Evolutionary conservation across 192 early-diverging fungal species (phyloP), one percentile per base, ranked within the genome.

Genomic region (Podochytrium sp.): DNA sequence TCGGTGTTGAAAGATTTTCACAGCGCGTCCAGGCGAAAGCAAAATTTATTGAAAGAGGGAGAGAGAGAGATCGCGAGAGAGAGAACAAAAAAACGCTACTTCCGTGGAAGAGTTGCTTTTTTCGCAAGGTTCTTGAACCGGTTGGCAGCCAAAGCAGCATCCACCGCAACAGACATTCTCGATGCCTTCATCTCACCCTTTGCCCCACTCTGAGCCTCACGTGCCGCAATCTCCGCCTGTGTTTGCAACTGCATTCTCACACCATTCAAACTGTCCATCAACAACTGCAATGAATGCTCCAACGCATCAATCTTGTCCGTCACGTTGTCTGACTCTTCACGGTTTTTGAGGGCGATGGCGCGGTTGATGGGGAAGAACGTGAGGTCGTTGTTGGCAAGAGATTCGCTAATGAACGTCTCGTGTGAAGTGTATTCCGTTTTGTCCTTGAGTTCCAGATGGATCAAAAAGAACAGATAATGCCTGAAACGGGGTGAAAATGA

Each of bases 381-480:
- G 0, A 80, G 37, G 37, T 80, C 75, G 27, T 80, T 56, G 32
- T 78, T 53, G 2, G 32, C 69, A 2, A 80, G 61, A 2, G 52
- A 74, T 64, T 80, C 79, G 5, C 71, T 43, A 30, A 80, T 58
- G 55, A 66, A 80, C 14, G 79, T 74, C 57, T 80, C 79, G 59
- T 80, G 79, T 7, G 79, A 80, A 2, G 79, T 80, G 41, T 74
- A 78, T 68, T 80, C 79, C 16, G 79, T 79, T 38, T 59, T 57
- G 64, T 80, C 79, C 55, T 80, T 80, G 2, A 50, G 50, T 25
- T 80, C 41, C 52, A 80, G 41, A 57, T 80, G 79, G 6, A 80
- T 69, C 23, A 80, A 47, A 68, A 80, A 80, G 56, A 74, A 77
- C n/a, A 80, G 63, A 59, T 80, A 80, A 39, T 80, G 68, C 78